phyloP scores from a whole-genome alignment of 73 alveolate genomes.

The Tetrahymena borealis region DNA sequence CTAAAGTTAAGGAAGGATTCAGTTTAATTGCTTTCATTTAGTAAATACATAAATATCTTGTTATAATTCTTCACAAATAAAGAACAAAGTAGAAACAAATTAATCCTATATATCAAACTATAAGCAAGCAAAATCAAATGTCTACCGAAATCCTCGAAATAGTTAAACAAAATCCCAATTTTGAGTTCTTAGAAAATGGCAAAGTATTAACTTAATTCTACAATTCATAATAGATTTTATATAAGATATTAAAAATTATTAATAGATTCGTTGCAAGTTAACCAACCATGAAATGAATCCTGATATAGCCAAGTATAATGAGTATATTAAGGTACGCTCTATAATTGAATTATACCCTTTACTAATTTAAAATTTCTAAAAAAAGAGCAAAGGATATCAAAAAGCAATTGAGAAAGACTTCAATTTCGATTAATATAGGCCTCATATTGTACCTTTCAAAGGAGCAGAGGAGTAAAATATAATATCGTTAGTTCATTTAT shows the following conservation, averaged over 20 bases:
- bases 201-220: neutral
- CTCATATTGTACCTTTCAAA: neutral
- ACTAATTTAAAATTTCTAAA: neutral
- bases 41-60: too few species aligned
- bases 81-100: neutral
- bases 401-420: neutral
- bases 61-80: too few species aligned
- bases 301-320: neutral
- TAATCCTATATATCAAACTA: neutral
- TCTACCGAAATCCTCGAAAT: neutral
- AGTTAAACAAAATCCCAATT: neutral
- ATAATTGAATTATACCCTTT: too few species aligned
- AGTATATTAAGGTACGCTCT: neutral
- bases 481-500: neutral
- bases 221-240: neutral
- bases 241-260: neutral
- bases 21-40: too few species aligned
- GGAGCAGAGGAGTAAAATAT: neutral
- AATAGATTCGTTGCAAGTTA: neutral
- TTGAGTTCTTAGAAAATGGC: neutral
- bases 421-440: neutral
- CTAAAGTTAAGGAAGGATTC: too few species aligned
- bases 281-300: neutral
- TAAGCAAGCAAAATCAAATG: neutral
- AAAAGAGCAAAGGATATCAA: neutral